A percentile compares a stretch with the other conserved stretches of the same genome.
These are phyloP conservation scores for Dothideomycetidae sp. DNA, from an alignment of 2,329 filamentous ascomycete species.

Conservation along the genomic window DNA sequence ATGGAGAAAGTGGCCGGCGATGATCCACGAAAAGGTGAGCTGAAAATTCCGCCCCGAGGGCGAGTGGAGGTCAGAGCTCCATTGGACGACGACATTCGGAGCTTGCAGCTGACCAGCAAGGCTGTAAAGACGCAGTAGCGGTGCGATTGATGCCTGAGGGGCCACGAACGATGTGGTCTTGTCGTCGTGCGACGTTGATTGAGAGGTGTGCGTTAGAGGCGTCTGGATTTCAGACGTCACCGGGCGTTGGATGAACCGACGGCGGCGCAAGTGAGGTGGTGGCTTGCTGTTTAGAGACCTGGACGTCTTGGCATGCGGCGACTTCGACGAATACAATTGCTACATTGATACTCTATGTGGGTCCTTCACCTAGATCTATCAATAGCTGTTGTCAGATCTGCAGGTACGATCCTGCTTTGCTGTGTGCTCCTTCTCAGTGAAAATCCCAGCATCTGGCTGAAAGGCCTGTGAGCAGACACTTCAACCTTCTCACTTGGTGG, in stretches of 20 bases:
- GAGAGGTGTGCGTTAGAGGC: too few relatives aligned
- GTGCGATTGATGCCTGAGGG: not conserved
- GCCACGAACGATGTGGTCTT: not conserved
- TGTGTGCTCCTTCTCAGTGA: not conserved
- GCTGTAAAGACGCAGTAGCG: not conserved
- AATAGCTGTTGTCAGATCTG: not conserved
- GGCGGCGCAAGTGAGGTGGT: not conserved
- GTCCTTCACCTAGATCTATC: too few relatives aligned
- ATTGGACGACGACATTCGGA: slow-evolving; percentile 12
- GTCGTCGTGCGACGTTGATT: too few relatives aligned
- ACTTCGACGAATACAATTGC: too few relatives aligned
- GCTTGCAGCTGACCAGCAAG: not conserved
- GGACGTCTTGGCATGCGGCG: too few relatives aligned
- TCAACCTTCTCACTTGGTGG: too few relatives aligned
- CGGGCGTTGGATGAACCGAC: not conserved
- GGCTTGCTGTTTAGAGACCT: too few relatives aligned
- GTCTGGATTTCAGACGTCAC: not conserved
- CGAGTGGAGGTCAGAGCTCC: slow-evolving; percentile 8
- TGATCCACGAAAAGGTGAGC: slow-evolving; percentile 1
- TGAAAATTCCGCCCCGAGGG: slow-evolving; percentile 5
- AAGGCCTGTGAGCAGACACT: too few relatives aligned
- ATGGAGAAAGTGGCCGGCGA: slow-evolving; percentile 12
- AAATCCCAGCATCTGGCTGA: too few relatives aligned
- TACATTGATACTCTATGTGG: too few relatives aligned
- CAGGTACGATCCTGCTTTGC: not conserved